Conservation (phyloP, 2,329 filamentous ascomycete genomes). For the Bipolaris sorokiniana region DNA sequence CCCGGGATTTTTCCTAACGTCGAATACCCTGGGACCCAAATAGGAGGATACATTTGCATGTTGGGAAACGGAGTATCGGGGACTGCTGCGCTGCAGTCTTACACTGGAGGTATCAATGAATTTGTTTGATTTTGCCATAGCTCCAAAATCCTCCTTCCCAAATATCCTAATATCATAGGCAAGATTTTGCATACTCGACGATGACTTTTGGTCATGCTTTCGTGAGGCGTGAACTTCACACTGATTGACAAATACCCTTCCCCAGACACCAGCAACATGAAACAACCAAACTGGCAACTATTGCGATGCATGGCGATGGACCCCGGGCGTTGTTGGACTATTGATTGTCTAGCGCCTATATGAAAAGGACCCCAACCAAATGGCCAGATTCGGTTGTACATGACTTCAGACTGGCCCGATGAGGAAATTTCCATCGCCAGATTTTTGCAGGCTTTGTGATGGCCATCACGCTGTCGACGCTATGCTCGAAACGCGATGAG, state of each 20-base stretch:
- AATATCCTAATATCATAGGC: constrained; percentile 10
- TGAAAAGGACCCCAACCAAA: neutral
- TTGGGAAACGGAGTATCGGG: constrained; percentile 11
- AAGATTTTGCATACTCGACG: neutral
- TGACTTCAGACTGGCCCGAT: neutral
- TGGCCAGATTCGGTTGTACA: constrained; percentile 6
- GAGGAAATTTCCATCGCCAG: constrained; percentile 5
- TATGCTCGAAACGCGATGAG: constrained; percentile 13
- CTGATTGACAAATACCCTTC: neutral
- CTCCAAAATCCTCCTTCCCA: constrained; percentile 3
- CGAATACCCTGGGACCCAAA: constrained; percentile 27
- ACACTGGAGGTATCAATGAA: neutral
- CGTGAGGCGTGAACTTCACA: neutral
- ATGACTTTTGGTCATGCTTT: neutral
- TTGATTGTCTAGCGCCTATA: constrained; percentile 7
- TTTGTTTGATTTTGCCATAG: constrained; percentile 5
- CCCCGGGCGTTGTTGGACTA: constrained; percentile 7
- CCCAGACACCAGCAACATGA: constrained; percentile 6
- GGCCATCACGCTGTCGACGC: neutral
- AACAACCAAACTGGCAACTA: constrained; percentile 8
- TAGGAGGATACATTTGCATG: constrained; percentile 23
- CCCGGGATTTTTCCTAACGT: constrained; percentile 10
- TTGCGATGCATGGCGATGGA: neutral
- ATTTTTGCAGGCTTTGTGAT: neutral
- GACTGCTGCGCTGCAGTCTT: constrained; percentile 1